Evolutionary conservation across 257 asterid genomes (phyloP).

Genomic region (Craterostigma plantagineum): DNA sequence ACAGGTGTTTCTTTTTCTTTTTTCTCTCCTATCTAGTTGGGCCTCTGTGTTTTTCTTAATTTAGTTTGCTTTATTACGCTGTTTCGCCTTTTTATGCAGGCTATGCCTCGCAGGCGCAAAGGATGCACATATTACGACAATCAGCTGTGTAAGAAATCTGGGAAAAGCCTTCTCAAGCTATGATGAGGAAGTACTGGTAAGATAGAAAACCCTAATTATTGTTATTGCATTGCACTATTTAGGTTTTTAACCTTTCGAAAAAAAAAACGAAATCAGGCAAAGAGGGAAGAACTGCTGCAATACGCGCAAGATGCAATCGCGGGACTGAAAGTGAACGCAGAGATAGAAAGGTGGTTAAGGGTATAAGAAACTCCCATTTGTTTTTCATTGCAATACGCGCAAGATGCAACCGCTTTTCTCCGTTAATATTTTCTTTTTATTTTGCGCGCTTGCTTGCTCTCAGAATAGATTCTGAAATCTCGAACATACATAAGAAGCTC

Average conservation of each 20-base stretch:
- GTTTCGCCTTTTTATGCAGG: no score
- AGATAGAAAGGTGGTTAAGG: slow-evolving; percentile 68
- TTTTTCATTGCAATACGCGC: slow-evolving; percentile 4
- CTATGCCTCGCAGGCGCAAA: slow-evolving; percentile 69
- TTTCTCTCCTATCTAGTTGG: no score
- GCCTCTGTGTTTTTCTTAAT: no score
- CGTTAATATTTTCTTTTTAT: no score
- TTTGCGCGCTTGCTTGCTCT: slow-evolving; percentile 49
- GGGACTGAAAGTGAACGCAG: slow-evolving; percentile 70
- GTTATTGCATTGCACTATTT: slow-evolving; percentile 4
- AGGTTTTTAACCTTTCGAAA: slow-evolving; percentile 9
- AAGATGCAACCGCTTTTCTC: no score
- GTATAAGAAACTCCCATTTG: slow-evolving; percentile 7
- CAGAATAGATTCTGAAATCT: slow-evolving; percentile 97
- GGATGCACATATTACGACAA: slow-evolving; percentile 43
- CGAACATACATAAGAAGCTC: slow-evolving; percentile 44
- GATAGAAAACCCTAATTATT: slow-evolving; percentile 8
- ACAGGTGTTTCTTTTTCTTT: no score
- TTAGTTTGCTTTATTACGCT: no score
- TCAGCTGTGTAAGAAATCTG: slow-evolving; percentile 40
- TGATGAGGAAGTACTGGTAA: slow-evolving; percentile 81
- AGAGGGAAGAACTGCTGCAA: slow-evolving; percentile 82
- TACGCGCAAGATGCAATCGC: slow-evolving; percentile 85
- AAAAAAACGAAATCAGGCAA: slow-evolving; percentile 58
- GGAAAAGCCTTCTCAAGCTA: slow-evolving; percentile 64